These are phyloP conservation scores for Solanum raphanifolium DNA, from an alignment of 257 asterid species.

Conservation along the genomic window DNA sequence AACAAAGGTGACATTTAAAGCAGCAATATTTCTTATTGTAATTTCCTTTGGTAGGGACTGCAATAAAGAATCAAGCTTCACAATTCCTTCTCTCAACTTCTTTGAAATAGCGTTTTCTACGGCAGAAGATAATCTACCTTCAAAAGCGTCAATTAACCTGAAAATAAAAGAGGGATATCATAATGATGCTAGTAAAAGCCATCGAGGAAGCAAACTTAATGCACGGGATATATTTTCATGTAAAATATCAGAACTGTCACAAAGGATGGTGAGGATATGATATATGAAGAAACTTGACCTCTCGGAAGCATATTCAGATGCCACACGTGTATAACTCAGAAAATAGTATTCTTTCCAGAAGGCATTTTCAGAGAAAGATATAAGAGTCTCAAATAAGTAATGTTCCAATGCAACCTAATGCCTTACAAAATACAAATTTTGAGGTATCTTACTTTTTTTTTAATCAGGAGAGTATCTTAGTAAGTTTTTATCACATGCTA, in stretches of 20 bases:
- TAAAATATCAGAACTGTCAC: not conserved
- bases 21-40: slow-evolving; percentile 42
- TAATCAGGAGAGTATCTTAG: not conserved
- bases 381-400: not conserved
- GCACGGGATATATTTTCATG: not conserved
- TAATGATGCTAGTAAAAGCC: not conserved
- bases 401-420: not conserved
- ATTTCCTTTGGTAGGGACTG: slow-evolving; percentile 78
- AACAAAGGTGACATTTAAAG: slow-evolving; percentile 56
- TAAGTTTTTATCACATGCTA: not conserved
- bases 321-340: not conserved
- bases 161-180: not conserved
- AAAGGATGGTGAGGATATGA: not conserved
- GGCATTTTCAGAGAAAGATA: not conserved
- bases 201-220: not conserved
- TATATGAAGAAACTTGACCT: not conserved
- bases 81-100: slow-evolving; percentile 44
- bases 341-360: not conserved
- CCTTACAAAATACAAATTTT: not conserved
- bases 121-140: slow-evolving; percentile 45
- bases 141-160: slow-evolving; percentile 81
- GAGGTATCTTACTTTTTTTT: not conserved
- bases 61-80: slow-evolving; percentile 46
- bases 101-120: slow-evolving; percentile 63
- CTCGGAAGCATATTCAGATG: not conserved